A percentile compares a stretch with the other conserved stretches of the same genome.
Conservation (phyloP, 495 filamentous ascomycete species). For the Pyrenula aspistea region DNA sequence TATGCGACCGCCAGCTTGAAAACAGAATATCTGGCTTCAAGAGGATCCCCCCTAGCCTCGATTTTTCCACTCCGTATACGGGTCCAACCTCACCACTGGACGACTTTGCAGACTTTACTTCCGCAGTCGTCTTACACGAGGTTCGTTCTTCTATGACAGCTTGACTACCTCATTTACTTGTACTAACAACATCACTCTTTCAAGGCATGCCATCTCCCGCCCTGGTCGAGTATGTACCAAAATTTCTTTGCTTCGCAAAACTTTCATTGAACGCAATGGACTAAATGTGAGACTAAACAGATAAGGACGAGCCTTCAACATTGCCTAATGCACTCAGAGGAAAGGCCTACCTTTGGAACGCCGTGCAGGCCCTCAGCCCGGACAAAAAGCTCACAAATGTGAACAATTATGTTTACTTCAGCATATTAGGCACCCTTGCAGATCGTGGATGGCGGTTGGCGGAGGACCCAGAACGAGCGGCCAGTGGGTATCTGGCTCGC, state of each 20-base stretch:
- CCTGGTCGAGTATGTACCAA: background rate
- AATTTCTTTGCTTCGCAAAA: background rate
- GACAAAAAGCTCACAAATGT: background rate
- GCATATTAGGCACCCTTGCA: background rate
- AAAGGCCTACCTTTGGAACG: background rate
- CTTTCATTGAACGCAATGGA: background rate
- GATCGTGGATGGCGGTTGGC: background rate
- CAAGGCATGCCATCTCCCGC: background rate
- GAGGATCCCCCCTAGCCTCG: background rate
- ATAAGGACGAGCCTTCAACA: background rate
- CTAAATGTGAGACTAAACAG: background rate
- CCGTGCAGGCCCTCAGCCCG: background rate
- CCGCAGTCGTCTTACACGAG: background rate
- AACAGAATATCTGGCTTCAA: background rate
- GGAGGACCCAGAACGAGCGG: background rate
- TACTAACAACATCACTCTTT: background rate
- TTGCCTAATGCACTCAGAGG: background rate
- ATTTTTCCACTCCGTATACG: background rate
- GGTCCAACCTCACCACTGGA: background rate
- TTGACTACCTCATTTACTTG: background rate
- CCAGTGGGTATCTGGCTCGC: background rate
- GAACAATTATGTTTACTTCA: background rate
- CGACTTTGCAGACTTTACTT: background rate
- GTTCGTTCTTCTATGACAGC: background rate
- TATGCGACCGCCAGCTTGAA: background rate